Evolutionary conservation across 1,284 basidiomycete species (phyloP).

Genomic region (Phylloboletellus chloephorus): DNA sequence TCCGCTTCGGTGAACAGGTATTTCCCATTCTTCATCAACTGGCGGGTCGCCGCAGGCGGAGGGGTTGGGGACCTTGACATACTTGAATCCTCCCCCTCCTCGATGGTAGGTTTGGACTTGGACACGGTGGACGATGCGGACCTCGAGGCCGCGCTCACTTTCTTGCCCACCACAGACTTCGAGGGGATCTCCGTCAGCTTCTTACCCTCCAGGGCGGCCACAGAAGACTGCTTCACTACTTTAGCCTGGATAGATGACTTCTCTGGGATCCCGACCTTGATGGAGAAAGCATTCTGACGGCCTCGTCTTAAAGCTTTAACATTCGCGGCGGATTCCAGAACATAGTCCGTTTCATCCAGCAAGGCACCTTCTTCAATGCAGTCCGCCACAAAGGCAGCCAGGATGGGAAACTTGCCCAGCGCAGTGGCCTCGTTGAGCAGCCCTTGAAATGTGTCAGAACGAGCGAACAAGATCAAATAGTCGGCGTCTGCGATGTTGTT

Average conservation of each 20-base stretch:
- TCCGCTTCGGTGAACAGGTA: slow-evolving; percentile 46
- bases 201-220: slow-evolving; percentile 4
- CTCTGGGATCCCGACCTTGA: slow-evolving; percentile 12
- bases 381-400: slow-evolving; percentile 50
- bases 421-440: slow-evolving; percentile 37
- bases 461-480: slow-evolving; percentile 50
- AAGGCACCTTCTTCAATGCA: slow-evolving; percentile 44
- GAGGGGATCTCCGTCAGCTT: slow-evolving; percentile 4
- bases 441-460: slow-evolving; percentile 44
- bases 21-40: slow-evolving; percentile 23
- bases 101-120: neutral
- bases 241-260: slow-evolving; percentile 5
- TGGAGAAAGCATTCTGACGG: slow-evolving; percentile 17
- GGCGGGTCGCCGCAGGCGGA: slow-evolving; percentile 34
- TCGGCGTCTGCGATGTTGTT: slow-evolving; percentile 48
- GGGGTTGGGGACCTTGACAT: slow-evolving; percentile 39
- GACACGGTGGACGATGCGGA: neutral
- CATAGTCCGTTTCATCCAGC: slow-evolving; percentile 40
- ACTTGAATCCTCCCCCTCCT: neutral
- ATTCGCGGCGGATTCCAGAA: slow-evolving; percentile 19
- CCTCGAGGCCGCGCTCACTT: slow-evolving; percentile 6
- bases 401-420: slow-evolving; percentile 39
- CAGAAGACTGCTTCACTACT: slow-evolving; percentile 8
- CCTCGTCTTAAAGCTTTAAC: slow-evolving; percentile 19
- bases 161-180: slow-evolving; percentile 6